Conservation (phyloP, 2,329 filamentous ascomycete species). For the Talaromyces atroroseus region DNA sequence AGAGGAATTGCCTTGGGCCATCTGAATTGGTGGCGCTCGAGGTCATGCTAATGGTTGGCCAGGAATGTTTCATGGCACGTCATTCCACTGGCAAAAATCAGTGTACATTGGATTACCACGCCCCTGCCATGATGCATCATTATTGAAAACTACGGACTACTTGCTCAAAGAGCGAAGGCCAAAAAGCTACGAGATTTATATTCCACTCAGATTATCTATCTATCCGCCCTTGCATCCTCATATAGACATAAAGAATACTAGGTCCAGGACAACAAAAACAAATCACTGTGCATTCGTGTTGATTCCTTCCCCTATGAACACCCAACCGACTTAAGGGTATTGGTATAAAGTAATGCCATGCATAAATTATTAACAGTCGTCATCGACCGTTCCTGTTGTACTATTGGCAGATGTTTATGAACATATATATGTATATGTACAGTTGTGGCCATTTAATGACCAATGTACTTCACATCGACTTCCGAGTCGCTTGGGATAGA, state of each 20-base stretch:
- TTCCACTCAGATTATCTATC: not conserved
- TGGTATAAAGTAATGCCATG: not conserved
- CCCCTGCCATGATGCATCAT: too few relatives aligned
- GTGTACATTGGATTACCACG: not conserved
- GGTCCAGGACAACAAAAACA: too few relatives aligned
- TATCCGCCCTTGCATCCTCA: not conserved
- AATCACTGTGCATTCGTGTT: too few relatives aligned
- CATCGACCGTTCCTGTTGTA: not conserved
- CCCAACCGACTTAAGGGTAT: not conserved
- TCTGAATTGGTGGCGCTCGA: too few relatives aligned
- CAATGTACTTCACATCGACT: constrained; percentile 23
- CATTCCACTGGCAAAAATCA: not conserved
- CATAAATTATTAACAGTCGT: not conserved
- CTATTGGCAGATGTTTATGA: not conserved
- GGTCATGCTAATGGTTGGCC: not conserved
- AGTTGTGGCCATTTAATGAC: not conserved
- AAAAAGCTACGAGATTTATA: not conserved
- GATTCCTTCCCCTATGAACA: not conserved
- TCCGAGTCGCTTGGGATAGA: constrained; percentile 21
- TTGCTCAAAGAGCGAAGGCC: too few relatives aligned
- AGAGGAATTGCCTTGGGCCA: not conserved
- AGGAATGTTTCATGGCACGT: not conserved
- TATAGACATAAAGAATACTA: too few relatives aligned
- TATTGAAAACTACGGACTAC: not conserved
- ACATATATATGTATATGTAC: not conserved